Conservation (phyloP, 2,329 filamentous ascomycete species). For the Tolypocladium pustulatum region DNA sequence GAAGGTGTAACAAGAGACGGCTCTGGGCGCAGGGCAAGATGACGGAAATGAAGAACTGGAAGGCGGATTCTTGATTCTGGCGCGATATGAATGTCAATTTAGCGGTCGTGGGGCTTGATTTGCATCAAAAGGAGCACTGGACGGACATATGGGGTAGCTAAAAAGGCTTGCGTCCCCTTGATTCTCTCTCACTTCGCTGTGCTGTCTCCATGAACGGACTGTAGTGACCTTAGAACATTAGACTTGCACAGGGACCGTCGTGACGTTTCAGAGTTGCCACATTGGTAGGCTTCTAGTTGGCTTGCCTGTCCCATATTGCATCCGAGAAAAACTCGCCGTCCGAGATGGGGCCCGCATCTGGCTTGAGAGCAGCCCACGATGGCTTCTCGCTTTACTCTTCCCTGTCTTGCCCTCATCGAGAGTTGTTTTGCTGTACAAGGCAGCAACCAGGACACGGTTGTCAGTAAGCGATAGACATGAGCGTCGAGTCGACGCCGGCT, state of each 20-base stretch:
- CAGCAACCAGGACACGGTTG: background rate
- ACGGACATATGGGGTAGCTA: background rate
- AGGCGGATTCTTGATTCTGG: constrained; percentile 2
- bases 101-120: background rate
- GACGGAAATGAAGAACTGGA: background rate
- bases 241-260: background rate
- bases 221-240: background rate
- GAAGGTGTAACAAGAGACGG: constrained; percentile 16
- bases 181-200: background rate
- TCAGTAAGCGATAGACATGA: background rate
- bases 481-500: no score
- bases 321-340: background rate
- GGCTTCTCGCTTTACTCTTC: background rate
- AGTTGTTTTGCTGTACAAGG: background rate
- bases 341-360: background rate
- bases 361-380: background rate
- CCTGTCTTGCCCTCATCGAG: no score
- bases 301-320: background rate
- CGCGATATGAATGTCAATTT: background rate
- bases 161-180: background rate
- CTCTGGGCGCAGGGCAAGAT: background rate
- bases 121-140: background rate
- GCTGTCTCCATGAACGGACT: background rate
- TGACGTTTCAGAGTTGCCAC: background rate
- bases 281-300: background rate